A percentile compares a stretch with the other conserved stretches of the same genome.
Evolutionary conservation across 805 yeast genomes (phyloP).

Genomic region (Sporopachydermia lactativora): DNA sequence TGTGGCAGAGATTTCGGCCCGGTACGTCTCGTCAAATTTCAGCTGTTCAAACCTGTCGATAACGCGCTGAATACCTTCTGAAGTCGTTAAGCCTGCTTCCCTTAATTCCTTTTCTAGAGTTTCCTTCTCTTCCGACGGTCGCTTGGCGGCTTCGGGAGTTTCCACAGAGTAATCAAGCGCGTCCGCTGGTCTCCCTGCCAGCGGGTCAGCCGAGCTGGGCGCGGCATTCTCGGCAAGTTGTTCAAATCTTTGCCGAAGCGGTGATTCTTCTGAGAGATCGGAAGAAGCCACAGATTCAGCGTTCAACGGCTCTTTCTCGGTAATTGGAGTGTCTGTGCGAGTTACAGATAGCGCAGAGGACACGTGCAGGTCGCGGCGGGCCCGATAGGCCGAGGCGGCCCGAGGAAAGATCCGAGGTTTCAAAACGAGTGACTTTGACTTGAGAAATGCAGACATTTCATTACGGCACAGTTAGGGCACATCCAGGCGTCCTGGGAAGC

Average conservation of each 20-base stretch:
- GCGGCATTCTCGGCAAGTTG: constrained; percentile 30
- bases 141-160: constrained; percentile 3
- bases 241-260: constrained; percentile 23
- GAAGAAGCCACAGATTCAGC: too few species aligned
- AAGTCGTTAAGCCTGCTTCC: neutral
- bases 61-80: neutral
- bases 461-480: too few species aligned
- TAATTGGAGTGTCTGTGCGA: too few species aligned
- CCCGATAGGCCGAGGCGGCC: too few species aligned
- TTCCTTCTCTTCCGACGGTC: constrained; percentile 14
- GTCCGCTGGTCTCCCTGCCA: constrained; percentile 19
- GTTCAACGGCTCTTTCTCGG: too few species aligned
- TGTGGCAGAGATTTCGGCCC: constrained; percentile 25
- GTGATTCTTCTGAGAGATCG: too few species aligned
- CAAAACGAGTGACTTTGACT: too few species aligned
- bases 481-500: too few species aligned
- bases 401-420: too few species aligned
- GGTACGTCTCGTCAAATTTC: constrained; percentile 25
- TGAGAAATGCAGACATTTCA: too few species aligned
- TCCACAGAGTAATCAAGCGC: constrained; percentile 13
- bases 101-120: constrained; percentile 10
- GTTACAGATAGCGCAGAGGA: too few species aligned
- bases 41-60: constrained; percentile 20
- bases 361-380: too few species aligned
- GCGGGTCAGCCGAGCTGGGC: constrained; percentile 21